A percentile compares a stretch with the other conserved stretches of the same genome.
Evolutionary conservation across 768 basidiomycete species (phyloP).

Genomic region (Podaxis sp.): DNA sequence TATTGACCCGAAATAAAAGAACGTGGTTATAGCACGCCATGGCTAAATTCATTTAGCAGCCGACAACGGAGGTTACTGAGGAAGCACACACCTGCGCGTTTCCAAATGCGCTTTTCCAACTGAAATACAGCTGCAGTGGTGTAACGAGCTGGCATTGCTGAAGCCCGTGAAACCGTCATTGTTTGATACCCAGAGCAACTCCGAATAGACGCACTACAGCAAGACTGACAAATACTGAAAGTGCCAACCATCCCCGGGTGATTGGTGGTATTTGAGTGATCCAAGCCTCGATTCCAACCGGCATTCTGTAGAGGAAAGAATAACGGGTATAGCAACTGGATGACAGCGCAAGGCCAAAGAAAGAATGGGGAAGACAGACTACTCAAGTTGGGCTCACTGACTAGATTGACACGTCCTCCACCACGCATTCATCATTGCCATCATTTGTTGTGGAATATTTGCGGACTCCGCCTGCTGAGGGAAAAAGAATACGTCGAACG

Average conservation of each 20-base stretch:
- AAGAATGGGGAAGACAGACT: not conserved
- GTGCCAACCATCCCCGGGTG: slow-evolving; percentile 79
- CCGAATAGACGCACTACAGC: slow-evolving; percentile 68
- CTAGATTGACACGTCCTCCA: slow-evolving; percentile 2
- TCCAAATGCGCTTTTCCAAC: slow-evolving; percentile 76
- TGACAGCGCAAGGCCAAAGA: not conserved
- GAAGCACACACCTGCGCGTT: slow-evolving; percentile 65
- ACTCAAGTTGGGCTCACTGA: not conserved
- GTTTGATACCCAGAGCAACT: not conserved
- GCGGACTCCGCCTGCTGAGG: not conserved
- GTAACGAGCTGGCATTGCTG: slow-evolving; percentile 93
- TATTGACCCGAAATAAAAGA: slow-evolving; percentile 94
- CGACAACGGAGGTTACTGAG: not conserved
- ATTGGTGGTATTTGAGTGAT: slow-evolving; percentile 88
- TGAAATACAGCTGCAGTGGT: slow-evolving; percentile 90
- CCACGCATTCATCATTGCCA: not conserved
- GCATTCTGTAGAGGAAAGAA: slow-evolving; percentile 38
- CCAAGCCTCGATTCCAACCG: slow-evolving; percentile 87
- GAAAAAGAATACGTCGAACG: slow-evolving; percentile 48
- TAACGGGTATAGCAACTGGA: not conserved
- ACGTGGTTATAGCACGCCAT: slow-evolving; percentile 87
- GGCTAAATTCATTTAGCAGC: slow-evolving; percentile 40
- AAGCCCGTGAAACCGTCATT: not conserved
- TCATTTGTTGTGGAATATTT: slow-evolving; percentile 1
- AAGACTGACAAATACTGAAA: slow-evolving; percentile 75